These are phyloP conservation scores for Cylindrodendrum hubeiense DNA, from an alignment of 2,329 filamentous ascomycete genomes.

Conservation along the genomic window DNA sequence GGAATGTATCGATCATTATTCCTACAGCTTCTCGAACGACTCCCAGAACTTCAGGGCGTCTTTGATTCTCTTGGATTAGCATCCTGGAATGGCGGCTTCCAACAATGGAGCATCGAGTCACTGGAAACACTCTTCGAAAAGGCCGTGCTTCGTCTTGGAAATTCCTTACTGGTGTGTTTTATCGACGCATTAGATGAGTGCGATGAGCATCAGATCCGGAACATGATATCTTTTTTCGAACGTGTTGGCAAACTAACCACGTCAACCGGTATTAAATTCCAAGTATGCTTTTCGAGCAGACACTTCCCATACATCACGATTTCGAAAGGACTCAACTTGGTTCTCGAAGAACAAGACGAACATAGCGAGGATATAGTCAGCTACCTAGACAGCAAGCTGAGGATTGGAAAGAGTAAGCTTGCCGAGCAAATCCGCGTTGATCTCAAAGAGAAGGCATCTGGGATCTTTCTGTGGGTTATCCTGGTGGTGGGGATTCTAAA, in stretches of 20 bases:
- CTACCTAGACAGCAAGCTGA: constrained; percentile 33
- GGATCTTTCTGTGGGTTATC: constrained; percentile 60
- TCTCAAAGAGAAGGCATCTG: constrained; percentile 52
- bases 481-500: constrained; percentile 55
- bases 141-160: background rate
- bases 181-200: constrained; percentile 64
- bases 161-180: constrained; percentile 32
- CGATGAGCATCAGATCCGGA: constrained; percentile 53
- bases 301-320: constrained; percentile 60
- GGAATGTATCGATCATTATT: constrained; percentile 66
- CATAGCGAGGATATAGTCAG: constrained; percentile 43
- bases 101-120: constrained; percentile 16
- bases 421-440: constrained; percentile 14
- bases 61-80: constrained; percentile 39
- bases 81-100: background rate
- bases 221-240: constrained; percentile 58
- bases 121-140: constrained; percentile 9
- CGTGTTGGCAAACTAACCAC: constrained; percentile 46
- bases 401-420: background rate
- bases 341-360: constrained; percentile 41
- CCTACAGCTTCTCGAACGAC: constrained; percentile 55
- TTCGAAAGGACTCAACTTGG: constrained; percentile 39
- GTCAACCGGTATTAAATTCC: constrained; percentile 30
- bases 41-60: constrained; percentile 49
- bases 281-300: constrained; percentile 59